These are phyloP conservation scores for Penicillium chermesinum DNA, from an alignment of 495 filamentous ascomycete species.

Conservation along the genomic window DNA sequence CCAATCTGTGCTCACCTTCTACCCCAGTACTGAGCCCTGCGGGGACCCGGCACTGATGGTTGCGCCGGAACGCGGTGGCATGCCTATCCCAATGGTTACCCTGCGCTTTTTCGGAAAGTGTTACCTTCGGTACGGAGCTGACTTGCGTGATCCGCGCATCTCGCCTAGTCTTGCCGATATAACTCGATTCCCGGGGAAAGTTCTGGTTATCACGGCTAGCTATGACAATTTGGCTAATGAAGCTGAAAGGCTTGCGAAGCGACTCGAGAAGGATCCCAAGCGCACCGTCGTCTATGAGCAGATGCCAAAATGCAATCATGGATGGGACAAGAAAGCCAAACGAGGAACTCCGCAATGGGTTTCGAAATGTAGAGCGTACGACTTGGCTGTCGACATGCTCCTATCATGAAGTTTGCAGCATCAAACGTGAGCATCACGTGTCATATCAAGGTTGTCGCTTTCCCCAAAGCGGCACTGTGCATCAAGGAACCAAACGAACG, in stretches of 20 bases:
- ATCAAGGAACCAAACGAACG: background rate
- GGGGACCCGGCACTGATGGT: constrained; percentile 2
- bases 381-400: constrained; percentile 7
- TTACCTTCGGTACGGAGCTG: constrained; percentile 1
- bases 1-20: constrained; percentile 5
- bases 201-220: constrained; percentile 2
- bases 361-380: constrained; percentile 2
- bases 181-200: background rate
- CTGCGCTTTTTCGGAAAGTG: background rate
- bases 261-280: background rate
- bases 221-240: constrained; percentile 4
- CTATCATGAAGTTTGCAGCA: background rate
- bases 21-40: constrained; percentile 2
- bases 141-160: constrained; percentile 1
- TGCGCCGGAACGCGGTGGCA: constrained; percentile 2
- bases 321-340: constrained; percentile 1
- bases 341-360: background rate
- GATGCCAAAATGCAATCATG: constrained; percentile 6
- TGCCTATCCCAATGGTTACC: background rate
- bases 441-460: background rate
- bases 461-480: background rate
- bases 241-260: constrained; percentile 1
- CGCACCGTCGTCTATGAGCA: background rate
- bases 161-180: constrained; percentile 1
- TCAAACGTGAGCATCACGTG: too few species aligned